These are phyloP conservation scores for Sporothrix pallida DNA, from an alignment of 2,329 filamentous ascomycete species.

Conservation along the genomic window DNA sequence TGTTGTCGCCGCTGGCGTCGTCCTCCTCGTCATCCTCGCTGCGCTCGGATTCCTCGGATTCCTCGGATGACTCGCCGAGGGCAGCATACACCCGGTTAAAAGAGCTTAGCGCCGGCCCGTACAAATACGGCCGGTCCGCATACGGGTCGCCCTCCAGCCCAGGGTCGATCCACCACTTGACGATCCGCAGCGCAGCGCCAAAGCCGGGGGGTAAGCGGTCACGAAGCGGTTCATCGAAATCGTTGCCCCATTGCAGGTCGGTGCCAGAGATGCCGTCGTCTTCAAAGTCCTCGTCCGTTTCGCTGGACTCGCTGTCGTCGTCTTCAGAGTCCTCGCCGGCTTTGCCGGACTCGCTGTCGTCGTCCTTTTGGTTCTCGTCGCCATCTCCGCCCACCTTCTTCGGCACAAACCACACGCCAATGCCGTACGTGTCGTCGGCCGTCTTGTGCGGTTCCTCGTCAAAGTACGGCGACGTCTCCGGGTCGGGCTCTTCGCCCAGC, in stretches of 20 bases:
- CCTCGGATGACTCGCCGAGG: conserved; percentile 46
- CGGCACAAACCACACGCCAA: conserved; percentile 77
- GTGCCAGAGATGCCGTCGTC: conserved; percentile 61
- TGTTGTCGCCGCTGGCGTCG: conserved; percentile 43
- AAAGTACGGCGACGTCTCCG: conserved; percentile 84
- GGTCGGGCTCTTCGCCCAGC: conserved; percentile 1
- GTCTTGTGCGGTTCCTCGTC: conserved; percentile 67
- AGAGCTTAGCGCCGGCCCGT: conserved; percentile 78
- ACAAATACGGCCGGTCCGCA: conserved; percentile 83
- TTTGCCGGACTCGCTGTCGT: not conserved
- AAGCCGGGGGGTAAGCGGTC: conserved; percentile 87
- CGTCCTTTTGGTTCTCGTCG: conserved; percentile 35
- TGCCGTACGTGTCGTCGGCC: conserved; percentile 80
- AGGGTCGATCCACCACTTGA: conserved; percentile 90
- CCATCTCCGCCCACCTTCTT: no score
- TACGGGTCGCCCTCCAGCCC: conserved; percentile 89
- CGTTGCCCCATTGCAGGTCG: conserved; percentile 90
- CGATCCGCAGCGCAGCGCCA: conserved; percentile 79
- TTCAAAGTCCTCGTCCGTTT: not conserved
- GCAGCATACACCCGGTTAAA: conserved; percentile 80
- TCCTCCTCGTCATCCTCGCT: not conserved
- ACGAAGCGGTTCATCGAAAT: conserved; percentile 90
- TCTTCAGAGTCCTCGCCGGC: conserved; percentile 34
- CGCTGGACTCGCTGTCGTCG: not conserved
- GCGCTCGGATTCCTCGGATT: not conserved